phyloP scores from a whole-genome alignment of 345 rosid species.

The Cardamine occulta region DNA sequence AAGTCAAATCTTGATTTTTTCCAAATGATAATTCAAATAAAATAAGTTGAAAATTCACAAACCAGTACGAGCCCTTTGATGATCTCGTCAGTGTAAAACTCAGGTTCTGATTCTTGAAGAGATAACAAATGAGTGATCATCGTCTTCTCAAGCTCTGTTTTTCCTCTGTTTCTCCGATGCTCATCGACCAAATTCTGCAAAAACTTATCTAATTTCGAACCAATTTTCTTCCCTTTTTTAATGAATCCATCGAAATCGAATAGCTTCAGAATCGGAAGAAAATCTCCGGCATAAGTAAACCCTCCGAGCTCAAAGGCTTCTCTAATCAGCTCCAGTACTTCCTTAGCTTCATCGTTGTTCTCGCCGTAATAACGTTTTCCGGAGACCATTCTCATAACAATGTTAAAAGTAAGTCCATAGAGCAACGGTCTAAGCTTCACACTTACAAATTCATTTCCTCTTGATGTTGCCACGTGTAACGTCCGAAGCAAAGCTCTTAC shows the following conservation, averaged over 20 bases:
- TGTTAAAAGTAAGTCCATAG: slow-evolving; percentile 41
- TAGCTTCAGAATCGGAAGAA: slow-evolving; percentile 49
- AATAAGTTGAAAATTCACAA: background rate
- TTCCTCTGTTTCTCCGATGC: slow-evolving; percentile 19
- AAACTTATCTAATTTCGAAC: slow-evolving; percentile 43
- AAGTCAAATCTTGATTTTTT: background rate
- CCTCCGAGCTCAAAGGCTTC: slow-evolving; percentile 20
- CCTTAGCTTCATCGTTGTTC: slow-evolving; percentile 39
- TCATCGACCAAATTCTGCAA: slow-evolving; percentile 54
- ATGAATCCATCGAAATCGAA: slow-evolving; percentile 33
- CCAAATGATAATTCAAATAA: background rate
- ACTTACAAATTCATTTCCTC: background rate
- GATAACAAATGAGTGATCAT: slow-evolving; percentile 56
- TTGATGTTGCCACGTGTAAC: background rate
- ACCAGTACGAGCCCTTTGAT: slow-evolving; percentile 55
- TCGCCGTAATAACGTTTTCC: slow-evolving; percentile 39
- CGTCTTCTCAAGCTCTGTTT: slow-evolving; percentile 21
- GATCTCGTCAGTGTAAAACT: slow-evolving; percentile 50
- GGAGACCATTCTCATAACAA: slow-evolving; percentile 46
- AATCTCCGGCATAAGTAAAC: slow-evolving; percentile 43
- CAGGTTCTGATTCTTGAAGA: slow-evolving; percentile 53
- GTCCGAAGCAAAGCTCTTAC: slow-evolving; percentile 32
- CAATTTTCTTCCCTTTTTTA: slow-evolving; percentile 34
- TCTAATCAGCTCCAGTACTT: slow-evolving; percentile 16
- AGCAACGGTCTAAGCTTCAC: slow-evolving; percentile 14